Base-by-base conservation (phyloP, 2,329 filamentous ascomycete genomes). In the Falciphora oryzae region DNA sequence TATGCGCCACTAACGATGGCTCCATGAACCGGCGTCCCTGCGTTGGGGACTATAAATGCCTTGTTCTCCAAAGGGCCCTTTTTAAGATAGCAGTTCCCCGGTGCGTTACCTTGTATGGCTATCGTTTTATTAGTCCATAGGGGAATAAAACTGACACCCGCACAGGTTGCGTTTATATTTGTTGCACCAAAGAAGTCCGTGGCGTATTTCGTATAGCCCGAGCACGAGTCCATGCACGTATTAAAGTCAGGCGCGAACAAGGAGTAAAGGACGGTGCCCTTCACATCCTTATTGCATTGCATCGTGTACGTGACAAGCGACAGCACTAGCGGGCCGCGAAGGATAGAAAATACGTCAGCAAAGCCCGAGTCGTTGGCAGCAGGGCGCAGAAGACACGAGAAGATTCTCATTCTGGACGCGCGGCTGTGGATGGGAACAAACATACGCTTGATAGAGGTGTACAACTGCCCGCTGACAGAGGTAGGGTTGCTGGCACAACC, bases 171-270 rank as follows among this genome's bases (percentile, higher is more conserved):
- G 67, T 77, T 77, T 53, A 50, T 63, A 59, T 68, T 69, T 56
- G 65, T 59, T 4, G 57, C 50, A 29, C 66, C 69, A 57, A 75
- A 71, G 16, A 71, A 69, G 31, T 70, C 63, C 1, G 74, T 68
- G 3, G 71, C 68, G 64, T 75, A 78, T 10, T 68, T 68, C 11
- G 73, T 71, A 63, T 75, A 82, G 4, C 74, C 73, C 11, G 78
- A 77, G 70, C 80, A 82, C 13, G 79, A 78, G 67, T 82, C 79
- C 69, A 82, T 80, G 71, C 80, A 82, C 32, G 75, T 74, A 69
- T 75, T 70, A 60, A 82, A 79, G 68, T 76, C 74, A 62, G 74
- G 72, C 7, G 77, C 74, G 68, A 81, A 82, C 10, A 82, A 70
- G 0, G 76, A 76, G 64, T 75, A 70, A 3, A 82, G 65, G 0